phyloP scores from a whole-genome alignment of 2,329 filamentous ascomycete species.

The Cordyceps pruinosa region DNA sequence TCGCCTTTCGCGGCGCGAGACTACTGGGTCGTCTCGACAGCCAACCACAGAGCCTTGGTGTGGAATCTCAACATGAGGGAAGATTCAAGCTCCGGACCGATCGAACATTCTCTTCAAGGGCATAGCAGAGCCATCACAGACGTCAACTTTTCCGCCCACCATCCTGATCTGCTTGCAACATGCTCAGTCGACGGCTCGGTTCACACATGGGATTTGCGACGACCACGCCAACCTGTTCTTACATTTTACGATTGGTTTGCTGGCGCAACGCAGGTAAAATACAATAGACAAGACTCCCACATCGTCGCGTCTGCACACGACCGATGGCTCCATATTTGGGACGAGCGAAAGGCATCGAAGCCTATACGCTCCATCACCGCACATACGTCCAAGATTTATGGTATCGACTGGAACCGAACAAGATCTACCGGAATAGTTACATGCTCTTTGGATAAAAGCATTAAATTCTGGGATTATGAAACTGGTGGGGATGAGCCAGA shows the following conservation, averaged over 20 bases:
- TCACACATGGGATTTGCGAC: conserved; percentile 83
- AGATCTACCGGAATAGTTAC: conserved; percentile 67
- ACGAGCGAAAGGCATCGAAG: conserved; percentile 69
- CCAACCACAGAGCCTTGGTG: conserved; percentile 87
- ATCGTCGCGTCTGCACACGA: conserved; percentile 89
- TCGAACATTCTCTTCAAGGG: conserved; percentile 81
- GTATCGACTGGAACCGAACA: conserved; percentile 87
- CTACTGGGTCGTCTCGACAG: conserved; percentile 90
- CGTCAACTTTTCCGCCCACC: conserved; percentile 91
- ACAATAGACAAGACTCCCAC: conserved; percentile 80
- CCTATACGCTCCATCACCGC: conserved; percentile 80
- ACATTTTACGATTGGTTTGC: conserved; percentile 91
- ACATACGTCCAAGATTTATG: conserved; percentile 90
- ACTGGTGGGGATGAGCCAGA: conserved; percentile 59
- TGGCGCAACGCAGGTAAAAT: conserved; percentile 91
- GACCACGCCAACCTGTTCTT: conserved; percentile 63
- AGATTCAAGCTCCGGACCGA: conserved; percentile 61
- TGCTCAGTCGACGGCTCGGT: conserved; percentile 92
- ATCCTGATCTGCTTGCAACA: conserved; percentile 81
- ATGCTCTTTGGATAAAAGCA: conserved; percentile 84
- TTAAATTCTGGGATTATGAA: conserved; percentile 85
- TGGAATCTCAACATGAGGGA: conserved; percentile 83
- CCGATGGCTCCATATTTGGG: conserved; percentile 82
- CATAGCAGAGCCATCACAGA: conserved; percentile 85
- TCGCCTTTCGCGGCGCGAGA: conserved; percentile 84